A percentile compares a stretch with the other conserved stretches of the same genome.
Conservation (phyloP, 106 monocot genomes). For the Dendrobium huoshanense region DNA sequence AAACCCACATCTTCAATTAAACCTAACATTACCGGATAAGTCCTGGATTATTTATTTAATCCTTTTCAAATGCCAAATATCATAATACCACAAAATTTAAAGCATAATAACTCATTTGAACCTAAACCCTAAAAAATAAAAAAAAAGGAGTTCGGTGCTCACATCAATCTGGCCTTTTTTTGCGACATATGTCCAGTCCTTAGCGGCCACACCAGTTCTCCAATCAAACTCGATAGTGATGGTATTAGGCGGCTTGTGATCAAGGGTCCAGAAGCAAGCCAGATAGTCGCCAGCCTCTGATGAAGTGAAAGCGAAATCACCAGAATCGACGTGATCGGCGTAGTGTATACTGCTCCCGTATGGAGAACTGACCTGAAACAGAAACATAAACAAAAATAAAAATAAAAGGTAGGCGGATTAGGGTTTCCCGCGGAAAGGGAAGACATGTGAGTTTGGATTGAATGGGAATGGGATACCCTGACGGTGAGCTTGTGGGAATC, state of each 20-base stretch:
- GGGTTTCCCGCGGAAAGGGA: neutral
- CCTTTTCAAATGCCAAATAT: too few species aligned
- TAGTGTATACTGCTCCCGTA: slow-evolving; percentile 73
- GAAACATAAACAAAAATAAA: slow-evolving; percentile 4
- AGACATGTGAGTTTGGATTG: neutral
- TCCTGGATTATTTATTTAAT: too few species aligned
- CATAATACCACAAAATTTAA: too few species aligned
- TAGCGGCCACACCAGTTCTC: slow-evolving; percentile 83
- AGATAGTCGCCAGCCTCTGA: slow-evolving; percentile 79
- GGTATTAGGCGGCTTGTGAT: slow-evolving; percentile 62
- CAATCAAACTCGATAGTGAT: slow-evolving; percentile 84
- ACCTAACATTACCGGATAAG: neutral
- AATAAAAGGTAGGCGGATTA: neutral
- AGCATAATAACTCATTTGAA: neutral
- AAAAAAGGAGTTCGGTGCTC: slow-evolving; percentile 6
- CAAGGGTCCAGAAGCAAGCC: slow-evolving; percentile 88
- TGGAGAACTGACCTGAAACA: slow-evolving; percentile 73
- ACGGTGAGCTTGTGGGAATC: slow-evolving; percentile 69
- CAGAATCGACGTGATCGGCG: slow-evolving; percentile 64
- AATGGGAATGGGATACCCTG: slow-evolving; percentile 35
- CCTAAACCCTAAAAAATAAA: neutral
- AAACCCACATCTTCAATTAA: neutral
- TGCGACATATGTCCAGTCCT: slow-evolving; percentile 86
- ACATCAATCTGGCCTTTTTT: slow-evolving; percentile 97
- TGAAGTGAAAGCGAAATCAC: slow-evolving; percentile 76